Conservation (phyloP, 2,329 filamentous ascomycete genomes). For the Mycocentrospora acerina region DNA sequence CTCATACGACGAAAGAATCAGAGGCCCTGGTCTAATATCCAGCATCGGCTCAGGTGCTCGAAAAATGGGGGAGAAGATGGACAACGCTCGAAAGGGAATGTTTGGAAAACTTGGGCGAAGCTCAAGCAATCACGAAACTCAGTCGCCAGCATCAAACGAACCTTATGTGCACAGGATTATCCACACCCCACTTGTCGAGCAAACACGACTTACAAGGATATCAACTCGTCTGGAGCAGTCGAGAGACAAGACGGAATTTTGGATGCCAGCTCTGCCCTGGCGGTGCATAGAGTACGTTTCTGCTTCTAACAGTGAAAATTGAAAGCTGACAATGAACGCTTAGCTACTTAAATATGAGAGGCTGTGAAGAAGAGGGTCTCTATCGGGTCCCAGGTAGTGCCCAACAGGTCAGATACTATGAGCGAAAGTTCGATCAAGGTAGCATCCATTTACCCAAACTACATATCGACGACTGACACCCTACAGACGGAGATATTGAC, state of each 20-base stretch:
- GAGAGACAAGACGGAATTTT: conserved; percentile 94
- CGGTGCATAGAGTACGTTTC: conserved; percentile 81
- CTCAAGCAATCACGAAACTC: conserved; percentile 69
- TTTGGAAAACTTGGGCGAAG: conserved; percentile 77
- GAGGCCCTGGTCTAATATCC: conserved; percentile 66
- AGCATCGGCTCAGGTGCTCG: conserved; percentile 72
- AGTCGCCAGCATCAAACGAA: conserved; percentile 67
- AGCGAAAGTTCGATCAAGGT: conserved; percentile 86
- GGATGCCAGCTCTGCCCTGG: conserved; percentile 97
- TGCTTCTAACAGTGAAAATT: background rate
- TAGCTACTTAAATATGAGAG: conserved; percentile 88
- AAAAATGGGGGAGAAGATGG: conserved; percentile 69
- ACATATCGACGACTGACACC: conserved; percentile 9
- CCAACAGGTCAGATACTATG: conserved; percentile 89
- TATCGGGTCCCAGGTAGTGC: conserved; percentile 91
- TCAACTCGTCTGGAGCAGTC: conserved; percentile 86
- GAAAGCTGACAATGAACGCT: conserved; percentile 12
- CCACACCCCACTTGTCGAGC: conserved; percentile 81
- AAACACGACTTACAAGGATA: conserved; percentile 87
- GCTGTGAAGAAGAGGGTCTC: conserved; percentile 88
- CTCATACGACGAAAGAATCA: conserved; percentile 60
- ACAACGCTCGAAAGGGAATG: conserved; percentile 76
- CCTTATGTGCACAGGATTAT: conserved; percentile 84
- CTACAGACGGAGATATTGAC: conserved; percentile 78
- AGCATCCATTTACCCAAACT: conserved; percentile 22